These are phyloP conservation scores for Vitis hybrid DNA, from an alignment of 177 flowering plant genomes.

Conservation along the genomic window DNA sequence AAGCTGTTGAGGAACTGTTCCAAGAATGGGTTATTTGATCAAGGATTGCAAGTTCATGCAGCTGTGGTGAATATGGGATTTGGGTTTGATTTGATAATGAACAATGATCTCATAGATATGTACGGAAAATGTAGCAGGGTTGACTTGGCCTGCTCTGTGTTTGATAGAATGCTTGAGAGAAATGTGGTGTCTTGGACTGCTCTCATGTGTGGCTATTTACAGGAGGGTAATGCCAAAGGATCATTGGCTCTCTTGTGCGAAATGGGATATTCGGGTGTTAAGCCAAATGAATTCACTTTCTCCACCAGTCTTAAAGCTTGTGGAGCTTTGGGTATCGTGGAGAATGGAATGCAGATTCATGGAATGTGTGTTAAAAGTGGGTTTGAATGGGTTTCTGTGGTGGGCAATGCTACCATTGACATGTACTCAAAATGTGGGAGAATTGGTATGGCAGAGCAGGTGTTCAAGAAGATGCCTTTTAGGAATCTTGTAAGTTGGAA, in stretches of 20 bases:
- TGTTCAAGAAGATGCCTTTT: conserved; percentile 43
- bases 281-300: conserved; percentile 72
- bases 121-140: conserved; percentile 56
- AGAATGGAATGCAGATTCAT: conserved; percentile 63
- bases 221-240: conserved; percentile 35
- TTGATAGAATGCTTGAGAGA: conserved; percentile 68
- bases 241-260: conserved; percentile 36
- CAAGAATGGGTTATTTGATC: conserved; percentile 32
- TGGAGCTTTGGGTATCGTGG: conserved; percentile 32
- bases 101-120: conserved; percentile 60
- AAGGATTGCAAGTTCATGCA: conserved; percentile 56
- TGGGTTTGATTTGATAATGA: conserved; percentile 46
- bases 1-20: conserved; percentile 53
- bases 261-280: conserved; percentile 45
- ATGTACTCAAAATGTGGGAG: conserved; percentile 73
- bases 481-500: conserved; percentile 68
- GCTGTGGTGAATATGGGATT: conserved; percentile 43
- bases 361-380: conserved; percentile 48
- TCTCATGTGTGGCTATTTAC: conserved; percentile 60
- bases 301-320: conserved; percentile 60
- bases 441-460: conserved; percentile 40
- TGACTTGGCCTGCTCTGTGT: conserved; percentile 45
- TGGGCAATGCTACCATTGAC: conserved; percentile 68
- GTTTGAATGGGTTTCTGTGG: conserved; percentile 45
- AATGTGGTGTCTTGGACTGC: conserved; percentile 85